Evolutionary conservation across 139 green algal genomes (phyloP).

Genomic region (Auxenochlorella pyrenoidosa): DNA sequence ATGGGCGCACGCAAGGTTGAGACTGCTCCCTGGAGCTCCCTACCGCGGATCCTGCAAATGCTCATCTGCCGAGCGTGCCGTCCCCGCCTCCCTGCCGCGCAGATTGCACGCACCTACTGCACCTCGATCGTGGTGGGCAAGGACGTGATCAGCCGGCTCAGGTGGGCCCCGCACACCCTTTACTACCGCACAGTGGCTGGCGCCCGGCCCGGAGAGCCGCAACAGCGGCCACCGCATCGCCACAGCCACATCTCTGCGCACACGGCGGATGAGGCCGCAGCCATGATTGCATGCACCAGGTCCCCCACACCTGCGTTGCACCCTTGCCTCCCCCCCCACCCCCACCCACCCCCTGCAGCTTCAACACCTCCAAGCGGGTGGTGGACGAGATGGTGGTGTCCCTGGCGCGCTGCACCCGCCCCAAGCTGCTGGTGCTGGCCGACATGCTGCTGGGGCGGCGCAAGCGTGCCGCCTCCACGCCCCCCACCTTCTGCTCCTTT

Average conservation of each 20-base stretch:
- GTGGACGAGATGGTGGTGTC: conserved; percentile 60
- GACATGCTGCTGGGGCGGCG: conserved; percentile 38
- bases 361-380: conserved; percentile 43
- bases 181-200: too few species aligned
- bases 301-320: not conserved
- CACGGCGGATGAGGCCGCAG: too few species aligned
- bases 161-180: too few species aligned
- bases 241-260: too few species aligned
- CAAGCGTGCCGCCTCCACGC: not conserved
- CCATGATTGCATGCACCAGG: too few species aligned
- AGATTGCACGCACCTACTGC: conserved; percentile 44
- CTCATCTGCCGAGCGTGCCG: too few species aligned
- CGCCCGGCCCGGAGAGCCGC: too few species aligned
- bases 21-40: too few species aligned
- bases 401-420: conserved; percentile 59
- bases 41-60: too few species aligned
- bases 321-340: too few species aligned
- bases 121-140: conserved; percentile 67
- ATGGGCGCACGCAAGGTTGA: too few species aligned
- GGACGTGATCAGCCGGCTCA: conserved; percentile 68
- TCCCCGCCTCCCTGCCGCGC: not conserved
- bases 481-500: conserved; percentile 43
- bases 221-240: too few species aligned
- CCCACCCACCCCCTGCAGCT: not conserved
- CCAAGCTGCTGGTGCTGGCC: conserved; percentile 15